Evolutionary conservation across 495 filamentous ascomycete species (phyloP).

Genomic region (Penicillium macrosclerotiorum): DNA sequence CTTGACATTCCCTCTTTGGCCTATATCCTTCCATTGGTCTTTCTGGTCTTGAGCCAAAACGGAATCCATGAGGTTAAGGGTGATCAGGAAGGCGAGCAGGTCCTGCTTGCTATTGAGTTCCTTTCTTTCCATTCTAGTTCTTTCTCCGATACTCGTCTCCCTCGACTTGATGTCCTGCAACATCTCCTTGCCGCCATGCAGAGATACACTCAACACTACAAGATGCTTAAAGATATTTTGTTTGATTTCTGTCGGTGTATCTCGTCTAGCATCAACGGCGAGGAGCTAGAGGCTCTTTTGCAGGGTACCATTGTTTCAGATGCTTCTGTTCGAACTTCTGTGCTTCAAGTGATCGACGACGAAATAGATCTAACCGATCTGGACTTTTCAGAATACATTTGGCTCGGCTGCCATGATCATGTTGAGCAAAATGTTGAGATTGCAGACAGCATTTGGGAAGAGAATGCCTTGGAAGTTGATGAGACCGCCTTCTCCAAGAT

Average conservation of each 20-base stretch:
- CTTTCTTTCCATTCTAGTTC: slow-evolving; percentile 80
- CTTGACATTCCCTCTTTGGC: slow-evolving; percentile 83
- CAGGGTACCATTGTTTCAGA: slow-evolving; percentile 75
- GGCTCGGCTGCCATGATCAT: slow-evolving; percentile 89
- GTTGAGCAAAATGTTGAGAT: slow-evolving; percentile 83
- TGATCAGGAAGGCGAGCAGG: slow-evolving; percentile 80
- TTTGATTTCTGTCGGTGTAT: slow-evolving; percentile 78
- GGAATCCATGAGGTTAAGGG: slow-evolving; percentile 65
- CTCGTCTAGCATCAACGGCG: slow-evolving; percentile 65
- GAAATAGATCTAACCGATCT: slow-evolving; percentile 88
- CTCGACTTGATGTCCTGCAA: slow-evolving; percentile 67
- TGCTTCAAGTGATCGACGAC: slow-evolving; percentile 84
- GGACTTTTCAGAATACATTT: slow-evolving; percentile 84
- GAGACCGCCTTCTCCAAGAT: slow-evolving; percentile 60
- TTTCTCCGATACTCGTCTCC: slow-evolving; percentile 68
- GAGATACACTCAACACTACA: slow-evolving; percentile 87
- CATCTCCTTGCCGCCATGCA: slow-evolving; percentile 80
- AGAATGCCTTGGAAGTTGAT: slow-evolving; percentile 76
- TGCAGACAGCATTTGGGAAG: slow-evolving; percentile 88
- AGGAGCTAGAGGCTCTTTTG: slow-evolving; percentile 70
- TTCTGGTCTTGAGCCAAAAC: slow-evolving; percentile 70
- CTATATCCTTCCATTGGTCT: slow-evolving; percentile 81
- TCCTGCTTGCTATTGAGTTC: slow-evolving; percentile 88
- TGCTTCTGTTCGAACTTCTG: slow-evolving; percentile 74
- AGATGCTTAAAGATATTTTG: slow-evolving; percentile 87